A percentile compares a stretch with the other conserved stretches of the same genome.
These are phyloP conservation scores for Lepidium africanum DNA, from an alignment of 345 rosid species.

Conservation along the genomic window DNA sequence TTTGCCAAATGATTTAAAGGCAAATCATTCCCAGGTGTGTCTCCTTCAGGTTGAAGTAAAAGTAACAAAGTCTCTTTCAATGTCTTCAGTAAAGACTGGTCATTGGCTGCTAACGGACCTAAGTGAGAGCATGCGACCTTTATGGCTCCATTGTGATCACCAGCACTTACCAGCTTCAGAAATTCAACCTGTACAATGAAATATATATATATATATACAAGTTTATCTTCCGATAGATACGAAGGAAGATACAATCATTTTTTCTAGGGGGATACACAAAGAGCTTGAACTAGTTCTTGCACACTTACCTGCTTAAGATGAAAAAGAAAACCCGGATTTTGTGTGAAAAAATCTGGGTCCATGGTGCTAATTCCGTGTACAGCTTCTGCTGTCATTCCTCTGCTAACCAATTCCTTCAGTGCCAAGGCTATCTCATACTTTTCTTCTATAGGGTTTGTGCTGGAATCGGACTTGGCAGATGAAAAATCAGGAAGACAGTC, in stretches of 20 bases:
- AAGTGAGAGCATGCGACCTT: slow-evolving; percentile 78
- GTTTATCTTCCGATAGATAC: neutral
- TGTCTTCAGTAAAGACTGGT: slow-evolving; percentile 60
- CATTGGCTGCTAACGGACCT: slow-evolving; percentile 78
- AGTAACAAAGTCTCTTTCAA: slow-evolving; percentile 81
- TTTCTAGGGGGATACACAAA: neutral
- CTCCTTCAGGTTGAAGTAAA: slow-evolving; percentile 60
- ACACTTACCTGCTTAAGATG: slow-evolving; percentile 82
- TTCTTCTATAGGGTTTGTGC: slow-evolving; percentile 42
- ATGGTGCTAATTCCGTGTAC: slow-evolving; percentile 58
- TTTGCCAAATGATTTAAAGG: slow-evolving; percentile 70
- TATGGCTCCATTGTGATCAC: slow-evolving; percentile 74
- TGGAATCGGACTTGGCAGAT: slow-evolving; percentile 29
- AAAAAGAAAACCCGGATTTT: slow-evolving; percentile 64
- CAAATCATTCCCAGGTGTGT: slow-evolving; percentile 47
- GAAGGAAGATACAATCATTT: neutral
- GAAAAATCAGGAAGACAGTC: slow-evolving; percentile 36
- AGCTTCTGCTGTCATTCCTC: slow-evolving; percentile 87
- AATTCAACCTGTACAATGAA: slow-evolving; percentile 59
- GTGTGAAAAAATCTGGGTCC: slow-evolving; percentile 63
- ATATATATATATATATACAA: neutral
- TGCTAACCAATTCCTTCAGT: slow-evolving; percentile 73
- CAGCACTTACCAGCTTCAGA: slow-evolving; percentile 62
- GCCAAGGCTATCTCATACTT: slow-evolving; percentile 64
- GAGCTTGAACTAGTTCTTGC: neutral